Conservation (phyloP, 192 early-diverging fungal genomes). For the Allomyces javanicus region DNA sequence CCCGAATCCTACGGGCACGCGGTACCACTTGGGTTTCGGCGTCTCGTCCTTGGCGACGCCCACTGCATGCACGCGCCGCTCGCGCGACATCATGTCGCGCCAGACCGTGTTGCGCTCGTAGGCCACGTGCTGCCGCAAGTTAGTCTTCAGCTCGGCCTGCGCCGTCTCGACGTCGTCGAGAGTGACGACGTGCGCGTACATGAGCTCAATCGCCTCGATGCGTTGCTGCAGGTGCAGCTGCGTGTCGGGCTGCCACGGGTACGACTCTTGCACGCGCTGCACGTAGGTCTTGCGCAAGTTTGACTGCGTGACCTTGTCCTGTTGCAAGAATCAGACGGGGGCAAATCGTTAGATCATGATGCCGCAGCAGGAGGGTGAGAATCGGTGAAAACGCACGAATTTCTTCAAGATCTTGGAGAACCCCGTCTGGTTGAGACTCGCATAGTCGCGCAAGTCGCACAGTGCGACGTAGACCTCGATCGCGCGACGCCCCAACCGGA, state of each 20-base stretch:
- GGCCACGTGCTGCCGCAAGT: slow-evolving; percentile 74
- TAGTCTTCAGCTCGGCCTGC: slow-evolving; percentile 47
- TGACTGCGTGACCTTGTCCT: not conserved
- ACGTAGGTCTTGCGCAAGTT: not conserved
- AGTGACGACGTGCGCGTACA: slow-evolving; percentile 46
- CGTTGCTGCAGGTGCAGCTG: slow-evolving; percentile 37
- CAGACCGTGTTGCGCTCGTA: slow-evolving; percentile 96
- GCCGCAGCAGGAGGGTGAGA: too few species aligned
- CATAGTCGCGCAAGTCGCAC: slow-evolving; percentile 69
- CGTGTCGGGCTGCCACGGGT: slow-evolving; percentile 47
- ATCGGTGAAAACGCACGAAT: slow-evolving; percentile 24
- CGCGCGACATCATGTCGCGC: slow-evolving; percentile 87
- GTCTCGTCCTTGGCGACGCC: not conserved
- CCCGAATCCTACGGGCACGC: not conserved
- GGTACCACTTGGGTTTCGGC: too few species aligned
- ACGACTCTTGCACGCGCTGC: slow-evolving; percentile 31
- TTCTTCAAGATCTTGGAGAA: slow-evolving; percentile 94
- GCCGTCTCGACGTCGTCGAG: slow-evolving; percentile 42
- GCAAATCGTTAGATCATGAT: too few species aligned
- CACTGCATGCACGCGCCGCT: slow-evolving; percentile 33
- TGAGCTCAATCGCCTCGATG: slow-evolving; percentile 32
- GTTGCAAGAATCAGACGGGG: too few species aligned
- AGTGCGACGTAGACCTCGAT: slow-evolving; percentile 66
- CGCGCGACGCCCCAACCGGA: slow-evolving; percentile 6
- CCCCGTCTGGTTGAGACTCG: slow-evolving; percentile 72